Conservation (phyloP, 169 alveolate species). For the Perkinsus chesapeaki region DNA sequence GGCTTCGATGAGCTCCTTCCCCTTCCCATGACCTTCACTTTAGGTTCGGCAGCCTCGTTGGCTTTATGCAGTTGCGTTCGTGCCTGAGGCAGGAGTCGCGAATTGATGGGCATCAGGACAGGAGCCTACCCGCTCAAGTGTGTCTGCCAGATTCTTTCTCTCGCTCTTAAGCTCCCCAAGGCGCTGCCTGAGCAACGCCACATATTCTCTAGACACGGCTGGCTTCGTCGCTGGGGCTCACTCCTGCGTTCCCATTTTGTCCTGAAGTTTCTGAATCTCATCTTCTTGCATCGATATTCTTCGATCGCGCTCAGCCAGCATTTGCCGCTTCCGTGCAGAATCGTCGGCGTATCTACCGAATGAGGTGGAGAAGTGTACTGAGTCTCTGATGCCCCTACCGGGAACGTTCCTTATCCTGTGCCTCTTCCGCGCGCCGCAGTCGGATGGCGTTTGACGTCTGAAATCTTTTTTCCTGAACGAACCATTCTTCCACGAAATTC, state of each 20-base stretch:
- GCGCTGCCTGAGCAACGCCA: background rate
- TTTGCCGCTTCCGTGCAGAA: background rate
- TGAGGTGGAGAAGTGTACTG: background rate
- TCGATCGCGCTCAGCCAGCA: background rate
- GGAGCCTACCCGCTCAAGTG: background rate
- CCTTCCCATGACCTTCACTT: background rate
- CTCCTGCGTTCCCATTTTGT: background rate
- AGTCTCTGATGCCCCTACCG: background rate
- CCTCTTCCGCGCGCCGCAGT: background rate
- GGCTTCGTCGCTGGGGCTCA: no score
- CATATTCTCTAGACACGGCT: background rate
- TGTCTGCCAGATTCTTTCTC: background rate
- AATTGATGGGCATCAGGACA: no score
- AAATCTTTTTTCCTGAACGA: background rate
- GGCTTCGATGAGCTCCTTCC: background rate
- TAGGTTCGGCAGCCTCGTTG: background rate
- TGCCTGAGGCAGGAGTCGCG: background rate
- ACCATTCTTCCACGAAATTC: no score
- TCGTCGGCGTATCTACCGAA: background rate
- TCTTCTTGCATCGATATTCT: background rate
- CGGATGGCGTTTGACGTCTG: background rate
- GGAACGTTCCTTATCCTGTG: background rate
- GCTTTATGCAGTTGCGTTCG: background rate
- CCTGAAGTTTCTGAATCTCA: background rate
- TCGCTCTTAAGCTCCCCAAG: background rate